Base-by-base conservation (phyloP, 768 basidiomycete genomes). In the Coprinellus micaceus region DNA sequence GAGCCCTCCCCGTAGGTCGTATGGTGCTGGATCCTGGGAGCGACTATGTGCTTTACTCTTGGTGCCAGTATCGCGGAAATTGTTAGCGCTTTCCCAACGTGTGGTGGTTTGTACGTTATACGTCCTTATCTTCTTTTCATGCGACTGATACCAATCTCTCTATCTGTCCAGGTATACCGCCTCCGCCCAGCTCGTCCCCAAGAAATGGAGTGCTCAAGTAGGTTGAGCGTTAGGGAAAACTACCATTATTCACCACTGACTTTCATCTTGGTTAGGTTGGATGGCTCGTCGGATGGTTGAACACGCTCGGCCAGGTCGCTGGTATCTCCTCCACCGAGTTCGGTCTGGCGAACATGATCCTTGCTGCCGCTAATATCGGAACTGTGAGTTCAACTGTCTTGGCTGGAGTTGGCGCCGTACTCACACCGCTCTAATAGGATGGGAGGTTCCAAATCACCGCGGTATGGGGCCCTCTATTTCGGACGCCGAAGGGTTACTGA, bases 251-350 rank as follows among this genome's bases (percentile, higher is more conserved):
- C n/a, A n/a, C n/a, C n/a, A 39, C 56, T 59, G 39, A 57, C 46
- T 19, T 60, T 3, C 56, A 37, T 49, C 52, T 37, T 22, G 13
- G 12, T 52, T 41, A 84, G 82, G 77, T 89, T 33, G 88, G 87
- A 26, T 89, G 87, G 87, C 70, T 88, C 10, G 88, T 90, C 17
- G 89, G 89, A 48, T 91, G 89, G 89, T 77, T 93, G 43, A 93
- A 93, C 66, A 83, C 91, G 40, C 80, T 91, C 15, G 89, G 89
- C 33, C 91, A 93, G 70, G 82, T 91, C 54, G 90, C 91, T 12
- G 92, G 92, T 26, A 76, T 93, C 48, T 88, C 91, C 6, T 92
- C 89, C 2, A 93, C 90, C 0, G 90, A 93, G 68, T 93, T 91
- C 64, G 91, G 90, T 25, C 77, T 90, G 21, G 77, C 86, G 21